Percentiles rank a stretch among this genome's conserved stretches.
phyloP scores from a whole-genome alignment of 345 rosid genomes.

The Isatis tinctoria region DNA sequence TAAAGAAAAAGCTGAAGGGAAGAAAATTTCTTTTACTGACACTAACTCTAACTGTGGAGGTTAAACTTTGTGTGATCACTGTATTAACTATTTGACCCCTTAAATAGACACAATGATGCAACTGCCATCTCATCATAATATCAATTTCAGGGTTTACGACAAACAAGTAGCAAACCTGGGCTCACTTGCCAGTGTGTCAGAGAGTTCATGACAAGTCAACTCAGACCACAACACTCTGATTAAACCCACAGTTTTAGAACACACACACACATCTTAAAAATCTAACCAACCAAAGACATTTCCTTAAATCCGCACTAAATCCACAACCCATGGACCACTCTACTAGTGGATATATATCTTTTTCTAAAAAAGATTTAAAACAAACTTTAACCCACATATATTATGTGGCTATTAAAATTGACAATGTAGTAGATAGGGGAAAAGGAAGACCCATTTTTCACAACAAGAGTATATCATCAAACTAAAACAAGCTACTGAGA shows the following conservation, averaged over 20 bases:
- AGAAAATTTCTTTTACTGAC: background rate
- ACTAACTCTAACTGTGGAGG: background rate
- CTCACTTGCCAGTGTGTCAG: constrained; percentile 37
- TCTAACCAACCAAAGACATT: constrained; percentile 28
- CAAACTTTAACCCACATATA: background rate
- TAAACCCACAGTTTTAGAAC: constrained; percentile 19
- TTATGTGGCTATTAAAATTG: constrained; percentile 29
- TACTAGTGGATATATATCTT: constrained; percentile 10
- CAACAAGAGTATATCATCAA: background rate
- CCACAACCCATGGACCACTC: constrained; percentile 26
- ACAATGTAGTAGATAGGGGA: constrained; percentile 4
- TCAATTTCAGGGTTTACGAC: constrained; percentile 22
- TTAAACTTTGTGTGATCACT: constrained; percentile 7
- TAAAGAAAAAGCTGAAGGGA: background rate
- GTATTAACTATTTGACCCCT: constrained; percentile 23
- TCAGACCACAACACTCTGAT: constrained; percentile 23
- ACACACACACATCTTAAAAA: constrained; percentile 18
- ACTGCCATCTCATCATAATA: constrained; percentile 24
- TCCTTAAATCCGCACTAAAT: constrained; percentile 37
- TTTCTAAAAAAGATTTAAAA: background rate
- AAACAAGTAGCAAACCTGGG: constrained; percentile 29
- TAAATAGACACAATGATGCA: constrained; percentile 22
- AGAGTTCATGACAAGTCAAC: constrained; percentile 34
- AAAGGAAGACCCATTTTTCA: background rate
- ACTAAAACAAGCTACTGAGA: background rate